Percentiles rank a stretch among this genome's conserved stretches.
Evolutionary conservation across 2,329 filamentous ascomycete genomes (phyloP).

Genomic region (Ophiostoma perfectum): DNA sequence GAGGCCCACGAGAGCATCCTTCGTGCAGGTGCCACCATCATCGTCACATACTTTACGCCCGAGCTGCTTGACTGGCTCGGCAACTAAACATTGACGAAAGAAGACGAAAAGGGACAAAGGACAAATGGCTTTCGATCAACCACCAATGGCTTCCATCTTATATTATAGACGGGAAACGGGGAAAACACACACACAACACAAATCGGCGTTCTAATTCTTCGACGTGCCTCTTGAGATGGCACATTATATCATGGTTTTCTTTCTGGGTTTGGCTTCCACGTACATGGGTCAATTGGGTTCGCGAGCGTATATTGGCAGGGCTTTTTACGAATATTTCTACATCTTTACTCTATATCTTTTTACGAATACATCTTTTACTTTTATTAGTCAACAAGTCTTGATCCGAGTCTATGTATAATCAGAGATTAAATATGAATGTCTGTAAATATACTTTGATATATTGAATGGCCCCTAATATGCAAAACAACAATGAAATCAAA

Average conservation of each 20-base stretch:
- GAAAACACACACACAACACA: not conserved
- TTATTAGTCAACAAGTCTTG: not conserved
- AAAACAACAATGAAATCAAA: constrained; percentile 10
- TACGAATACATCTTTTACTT: not conserved
- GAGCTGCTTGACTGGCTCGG: constrained; percentile 63
- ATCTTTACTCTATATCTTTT: not conserved
- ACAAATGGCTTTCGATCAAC: not conserved
- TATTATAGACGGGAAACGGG: not conserved
- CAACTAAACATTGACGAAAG: constrained; percentile 17
- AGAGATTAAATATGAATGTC: too few species aligned
- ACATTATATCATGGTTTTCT: not conserved
- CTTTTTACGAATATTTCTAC: not conserved
- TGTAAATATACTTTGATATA: not conserved
- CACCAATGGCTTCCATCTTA: not conserved
- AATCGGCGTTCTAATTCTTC: not conserved
- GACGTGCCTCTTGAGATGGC: not conserved
- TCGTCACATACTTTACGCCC: constrained; percentile 91
- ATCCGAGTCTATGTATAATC: too few species aligned
- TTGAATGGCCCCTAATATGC: constrained; percentile 2
- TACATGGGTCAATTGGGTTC: not conserved
- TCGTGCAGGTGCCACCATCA: constrained; percentile 84
- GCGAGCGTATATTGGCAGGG: not conserved
- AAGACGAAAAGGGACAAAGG: too few species aligned
- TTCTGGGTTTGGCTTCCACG: not conserved
- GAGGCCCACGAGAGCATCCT: constrained; percentile 92